Evolutionary conservation across 495 filamentous ascomycete genomes (phyloP), one percentile per base, ranked within the genome.

Genomic region (Xylaria longipes): DNA sequence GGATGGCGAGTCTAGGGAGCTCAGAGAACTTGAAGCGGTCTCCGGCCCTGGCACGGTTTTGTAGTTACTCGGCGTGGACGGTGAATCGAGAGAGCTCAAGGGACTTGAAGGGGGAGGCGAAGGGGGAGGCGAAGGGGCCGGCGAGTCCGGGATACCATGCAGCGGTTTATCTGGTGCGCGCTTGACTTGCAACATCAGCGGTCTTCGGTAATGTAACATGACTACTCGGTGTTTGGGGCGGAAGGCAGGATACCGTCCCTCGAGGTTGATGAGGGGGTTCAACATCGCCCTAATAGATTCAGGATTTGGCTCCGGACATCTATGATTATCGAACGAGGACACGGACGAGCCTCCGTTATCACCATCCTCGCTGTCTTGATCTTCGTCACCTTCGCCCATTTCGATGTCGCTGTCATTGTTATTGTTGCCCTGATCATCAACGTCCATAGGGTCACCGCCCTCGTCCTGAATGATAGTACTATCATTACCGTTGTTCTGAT

Each of bases 171-270:
- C 12, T 15, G 61, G 41, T 9, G 37, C 6, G 2, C 11, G 8
- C 46, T 22, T 64, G 25, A 31, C 5, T 2, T 27, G 4, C 20
- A 17, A 6, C 61, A 41, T 31, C 8, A 27, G 22, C 9, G 61
- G 25, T 43, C n/a, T 41, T 45, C 61, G n/a, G 31, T 65, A 65
- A 35, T 33, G 5, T n/a, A 65, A 27, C 41, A 65, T 50, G 12
- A 65, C 43, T 15, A 52, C 2, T 50, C 45, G 37, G 29, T 65
- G 63, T 7, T 1, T 5, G 25, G 27, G 41, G 20, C 63, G 45
- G n/a, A 12, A 5, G 1, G 37, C 9, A 22, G 39, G 39, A 29
- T 65, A 50, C 8, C 11, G 0, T 6, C 3, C 3, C 15, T 65
- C 63, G 2, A 65, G 11, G 5, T 0, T 0, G 33, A 14, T 50